Percentiles rank a stretch among this genome's conserved stretches.
Evolutionary conservation across 2,329 filamentous ascomycete species (phyloP).

Genomic region (Xylaria sp.): DNA sequence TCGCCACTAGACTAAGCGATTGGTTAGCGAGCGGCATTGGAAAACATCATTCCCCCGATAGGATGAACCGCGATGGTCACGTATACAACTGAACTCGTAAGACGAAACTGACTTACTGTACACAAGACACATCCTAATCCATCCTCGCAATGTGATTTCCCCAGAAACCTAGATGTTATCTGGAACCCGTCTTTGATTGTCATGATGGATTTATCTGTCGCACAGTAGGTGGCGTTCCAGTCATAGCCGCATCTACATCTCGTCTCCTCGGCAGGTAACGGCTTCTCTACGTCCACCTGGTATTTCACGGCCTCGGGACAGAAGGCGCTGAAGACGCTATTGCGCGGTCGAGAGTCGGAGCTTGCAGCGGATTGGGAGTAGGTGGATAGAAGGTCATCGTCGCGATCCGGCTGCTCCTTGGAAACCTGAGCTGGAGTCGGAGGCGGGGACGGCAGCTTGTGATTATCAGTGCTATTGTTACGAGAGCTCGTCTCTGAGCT

Average conservation of each 20-base stretch:
- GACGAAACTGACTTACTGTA: conserved; percentile 39
- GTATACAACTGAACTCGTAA: background rate
- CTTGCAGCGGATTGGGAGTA: conserved; percentile 20
- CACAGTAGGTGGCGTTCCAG: conserved; percentile 43
- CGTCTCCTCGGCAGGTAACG: conserved; percentile 42
- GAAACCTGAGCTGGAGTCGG: conserved; percentile 44
- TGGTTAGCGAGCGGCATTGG: conserved; percentile 8
- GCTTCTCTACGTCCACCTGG: conserved; percentile 51
- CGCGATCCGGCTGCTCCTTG: conserved; percentile 28
- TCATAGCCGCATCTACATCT: conserved; percentile 52
- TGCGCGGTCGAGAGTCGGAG: conserved; percentile 41
- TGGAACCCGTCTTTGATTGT: conserved; percentile 53
- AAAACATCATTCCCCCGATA: background rate
- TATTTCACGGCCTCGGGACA: conserved; percentile 54
- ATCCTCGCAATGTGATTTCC: conserved; percentile 54
- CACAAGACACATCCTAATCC: conserved; percentile 55
- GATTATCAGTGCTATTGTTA: conserved; percentile 31
- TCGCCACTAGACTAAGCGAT: conserved; percentile 47
- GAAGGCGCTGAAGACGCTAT: conserved; percentile 55
- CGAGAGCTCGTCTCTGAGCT: background rate
- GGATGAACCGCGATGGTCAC: no score
- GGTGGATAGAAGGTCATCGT: conserved; percentile 40
- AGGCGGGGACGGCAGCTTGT: conserved; percentile 50
- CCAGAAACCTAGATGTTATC: conserved; percentile 53
- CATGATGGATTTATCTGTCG: conserved; percentile 38